Evolutionary conservation across 2,329 filamentous ascomycete genomes (phyloP).

Genomic region (Clonostachys sp.): DNA sequence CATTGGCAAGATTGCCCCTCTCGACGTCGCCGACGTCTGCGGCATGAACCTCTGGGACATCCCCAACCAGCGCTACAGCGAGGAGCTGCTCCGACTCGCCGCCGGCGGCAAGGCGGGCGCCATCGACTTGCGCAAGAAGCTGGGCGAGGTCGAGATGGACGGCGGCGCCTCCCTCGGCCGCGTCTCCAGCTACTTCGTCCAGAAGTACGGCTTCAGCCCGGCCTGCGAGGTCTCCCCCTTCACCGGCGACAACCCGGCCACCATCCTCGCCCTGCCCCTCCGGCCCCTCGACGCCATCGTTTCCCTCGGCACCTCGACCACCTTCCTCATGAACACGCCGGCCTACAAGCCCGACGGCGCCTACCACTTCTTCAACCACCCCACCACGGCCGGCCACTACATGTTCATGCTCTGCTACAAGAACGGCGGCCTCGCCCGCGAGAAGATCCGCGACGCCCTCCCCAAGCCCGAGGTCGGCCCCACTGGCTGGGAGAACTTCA

Average conservation of each 20-base stretch:
- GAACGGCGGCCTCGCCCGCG: slow-evolving; percentile 90
- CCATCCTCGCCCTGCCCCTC: slow-evolving; percentile 86
- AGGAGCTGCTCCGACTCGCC: slow-evolving; percentile 69
- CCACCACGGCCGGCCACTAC: slow-evolving; percentile 82
- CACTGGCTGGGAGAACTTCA: slow-evolving; percentile 76
- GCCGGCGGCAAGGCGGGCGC: slow-evolving; percentile 53
- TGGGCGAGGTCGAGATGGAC: slow-evolving; percentile 76
- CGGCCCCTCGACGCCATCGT: slow-evolving; percentile 89
- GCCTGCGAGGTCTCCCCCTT: slow-evolving; percentile 79
- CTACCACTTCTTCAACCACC: slow-evolving; percentile 98
- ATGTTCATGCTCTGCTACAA: slow-evolving; percentile 99
- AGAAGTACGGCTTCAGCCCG: slow-evolving; percentile 70
- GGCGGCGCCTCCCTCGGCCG: slow-evolving; percentile 74
- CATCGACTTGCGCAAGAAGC: slow-evolving; percentile 65
- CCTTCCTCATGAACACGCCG: slow-evolving; percentile 96
- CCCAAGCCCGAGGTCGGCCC: slow-evolving; percentile 41
- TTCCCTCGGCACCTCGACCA: slow-evolving; percentile 90
- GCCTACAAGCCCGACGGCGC: slow-evolving; percentile 82
- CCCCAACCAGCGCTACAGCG: slow-evolving; percentile 65
- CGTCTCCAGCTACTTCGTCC: slow-evolving; percentile 74
- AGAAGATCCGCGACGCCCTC: slow-evolving; percentile 80
- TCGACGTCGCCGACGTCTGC: slow-evolving; percentile 92
- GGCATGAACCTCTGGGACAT: slow-evolving; percentile 98
- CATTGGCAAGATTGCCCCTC: slow-evolving; percentile 77
- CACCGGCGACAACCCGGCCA: slow-evolving; percentile 94